Base-by-base conservation (phyloP, 2,329 filamentous ascomycete genomes). In the Exophiala bonariae region DNA sequence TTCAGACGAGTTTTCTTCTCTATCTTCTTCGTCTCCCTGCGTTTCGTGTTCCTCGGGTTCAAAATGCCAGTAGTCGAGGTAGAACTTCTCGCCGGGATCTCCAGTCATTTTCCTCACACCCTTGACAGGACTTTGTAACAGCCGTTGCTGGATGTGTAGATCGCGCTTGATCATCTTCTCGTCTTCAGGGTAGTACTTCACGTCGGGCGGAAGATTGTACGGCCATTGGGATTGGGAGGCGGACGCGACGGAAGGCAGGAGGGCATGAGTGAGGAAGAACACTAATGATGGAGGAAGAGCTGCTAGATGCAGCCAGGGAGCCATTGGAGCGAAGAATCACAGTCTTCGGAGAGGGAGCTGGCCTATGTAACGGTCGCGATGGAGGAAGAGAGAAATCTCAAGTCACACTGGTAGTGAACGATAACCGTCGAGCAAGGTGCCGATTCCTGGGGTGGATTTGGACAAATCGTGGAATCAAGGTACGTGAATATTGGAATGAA, bases 1-100 rank as follows among this genome's bases (percentile, higher is more conserved):
- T 19, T 18, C 33, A 39, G 19, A 9, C 9, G 11, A 13, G 11
- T 20, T 13, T 19, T 20, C 35, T 19, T 37, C 11, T n/a, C 7
- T 16, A 48, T 43, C 20, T 18, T 41, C 32, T 19, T 18, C 35
- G 35, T 37, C 9, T 7, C 38, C 32, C 41, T 36, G n/a, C n/a
- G n/a, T n/a, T 19, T 18, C 35, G 35, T 37, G 8, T 7, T 37
- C 32, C 41, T 36, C 52, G 4, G 36, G 38, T 5, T 53, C 54
- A 43, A 72, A 71, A 14, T 58, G 41, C 72, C 72, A 76, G 52
- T 74, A 75, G 26, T 72, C 63, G 26, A 68, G 58, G 41, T 68
- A 72, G 59, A 76, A 76, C 56, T 74, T 76, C 55, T 76, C 71
- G 9, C 72, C 70, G 35, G 71, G 66, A 33, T 75, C 70, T 4